Evolutionary conservation across 306 rosid genomes (phyloP).

Genomic region (Fagus sylvatica): DNA sequence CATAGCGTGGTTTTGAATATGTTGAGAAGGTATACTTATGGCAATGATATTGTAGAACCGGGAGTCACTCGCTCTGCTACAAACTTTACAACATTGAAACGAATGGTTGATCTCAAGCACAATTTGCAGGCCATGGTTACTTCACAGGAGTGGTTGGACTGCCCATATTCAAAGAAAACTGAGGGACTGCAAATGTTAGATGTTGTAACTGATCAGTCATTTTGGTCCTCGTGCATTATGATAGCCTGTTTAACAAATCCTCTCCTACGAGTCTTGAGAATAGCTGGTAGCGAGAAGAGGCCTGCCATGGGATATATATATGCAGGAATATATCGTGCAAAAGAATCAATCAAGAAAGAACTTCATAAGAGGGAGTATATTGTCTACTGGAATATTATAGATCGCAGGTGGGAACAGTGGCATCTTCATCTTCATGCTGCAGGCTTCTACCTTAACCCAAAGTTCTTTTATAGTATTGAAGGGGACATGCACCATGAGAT

Average conservation of each 20-base stretch:
- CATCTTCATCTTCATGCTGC: slow-evolving; percentile 85
- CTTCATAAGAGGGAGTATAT: slow-evolving; percentile 69
- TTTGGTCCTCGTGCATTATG: slow-evolving; percentile 84
- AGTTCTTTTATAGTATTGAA: slow-evolving; percentile 74
- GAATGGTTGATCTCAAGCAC: slow-evolving; percentile 78
- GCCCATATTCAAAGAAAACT: slow-evolving; percentile 72
- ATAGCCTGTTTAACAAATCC: slow-evolving; percentile 67
- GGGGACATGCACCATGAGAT: slow-evolving; percentile 67
- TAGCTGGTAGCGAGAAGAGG: slow-evolving; percentile 64
- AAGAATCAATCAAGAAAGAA: slow-evolving; percentile 78
- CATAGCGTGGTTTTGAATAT: slow-evolving; percentile 65
- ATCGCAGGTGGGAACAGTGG: slow-evolving; percentile 82
- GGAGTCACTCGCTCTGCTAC: slow-evolving; percentile 57
- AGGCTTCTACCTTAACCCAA: slow-evolving; percentile 88
- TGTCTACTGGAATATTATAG: slow-evolving; percentile 85
- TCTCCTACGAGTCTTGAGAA: slow-evolving; percentile 68
- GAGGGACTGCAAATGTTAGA: slow-evolving; percentile 85
- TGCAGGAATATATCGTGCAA: slow-evolving; percentile 81
- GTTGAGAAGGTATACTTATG: slow-evolving; percentile 70
- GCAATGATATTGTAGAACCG: slow-evolving; percentile 77
- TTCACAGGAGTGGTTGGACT: slow-evolving; percentile 89
- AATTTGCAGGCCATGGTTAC: slow-evolving; percentile 80
- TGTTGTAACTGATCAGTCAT: slow-evolving; percentile 59
- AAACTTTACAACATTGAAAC: slow-evolving; percentile 67
- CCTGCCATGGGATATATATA: slow-evolving; percentile 85